Evolutionary conservation across 1,284 basidiomycete genomes (phyloP).

Genomic region (Cryptococcus depauperatus): DNA sequence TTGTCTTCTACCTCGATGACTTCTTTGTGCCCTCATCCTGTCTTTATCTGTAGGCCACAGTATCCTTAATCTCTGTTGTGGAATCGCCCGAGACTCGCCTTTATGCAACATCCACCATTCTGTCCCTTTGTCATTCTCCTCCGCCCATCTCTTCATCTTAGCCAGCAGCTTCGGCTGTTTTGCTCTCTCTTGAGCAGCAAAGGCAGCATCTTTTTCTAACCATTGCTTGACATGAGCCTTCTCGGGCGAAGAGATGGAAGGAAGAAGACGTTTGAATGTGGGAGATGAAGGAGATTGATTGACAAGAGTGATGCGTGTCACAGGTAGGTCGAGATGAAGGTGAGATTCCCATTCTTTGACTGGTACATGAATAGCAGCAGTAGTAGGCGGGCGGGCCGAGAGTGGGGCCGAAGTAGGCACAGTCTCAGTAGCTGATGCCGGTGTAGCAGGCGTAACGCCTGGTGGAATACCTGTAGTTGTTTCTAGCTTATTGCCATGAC

Average conservation of each 20-base stretch:
- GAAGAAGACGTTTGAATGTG: constrained; percentile 50
- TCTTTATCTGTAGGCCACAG: constrained; percentile 53
- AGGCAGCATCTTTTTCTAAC: constrained; percentile 52
- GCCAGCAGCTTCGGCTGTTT: constrained; percentile 32
- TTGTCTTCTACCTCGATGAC: constrained; percentile 51
- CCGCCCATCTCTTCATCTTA: constrained; percentile 36
- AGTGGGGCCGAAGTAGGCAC: constrained; percentile 22
- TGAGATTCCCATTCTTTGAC: constrained; percentile 39
- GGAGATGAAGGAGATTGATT: constrained; percentile 52
- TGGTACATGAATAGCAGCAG: too few species aligned
- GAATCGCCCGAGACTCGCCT: constrained; percentile 18
- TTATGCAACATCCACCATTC: constrained; percentile 39
- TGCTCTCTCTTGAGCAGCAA: constrained; percentile 42
- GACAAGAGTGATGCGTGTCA: constrained; percentile 59
- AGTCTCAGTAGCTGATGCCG: constrained; percentile 15
- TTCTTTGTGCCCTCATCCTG: constrained; percentile 45
- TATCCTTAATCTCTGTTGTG: constrained; percentile 56
- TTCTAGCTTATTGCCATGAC: not conserved
- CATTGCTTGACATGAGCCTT: constrained; percentile 50
- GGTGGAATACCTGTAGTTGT: too few species aligned
- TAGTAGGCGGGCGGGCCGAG: constrained; percentile 14
- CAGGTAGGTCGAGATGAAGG: constrained; percentile 53
- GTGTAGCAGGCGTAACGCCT: too few species aligned
- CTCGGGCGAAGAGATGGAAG: constrained; percentile 51
- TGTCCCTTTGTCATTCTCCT: constrained; percentile 49